Conservation (phyloP, 2,329 filamentous ascomycete species). For the Calycina herbarum region DNA sequence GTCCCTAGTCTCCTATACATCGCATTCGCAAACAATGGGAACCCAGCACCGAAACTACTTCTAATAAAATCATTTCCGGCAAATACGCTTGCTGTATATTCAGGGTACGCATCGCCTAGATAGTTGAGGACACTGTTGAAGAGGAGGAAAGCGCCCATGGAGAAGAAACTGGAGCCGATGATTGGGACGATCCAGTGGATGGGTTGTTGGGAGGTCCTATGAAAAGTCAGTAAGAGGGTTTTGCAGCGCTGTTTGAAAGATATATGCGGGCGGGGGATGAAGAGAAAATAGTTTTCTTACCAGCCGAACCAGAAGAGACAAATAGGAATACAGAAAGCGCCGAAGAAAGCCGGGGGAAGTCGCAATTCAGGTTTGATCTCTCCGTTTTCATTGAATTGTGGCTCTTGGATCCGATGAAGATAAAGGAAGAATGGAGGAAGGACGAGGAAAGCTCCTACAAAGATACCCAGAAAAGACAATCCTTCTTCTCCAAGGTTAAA, state of each 20-base stretch:
- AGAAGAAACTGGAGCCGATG: slow-evolving; percentile 48
- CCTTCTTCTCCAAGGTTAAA: slow-evolving; percentile 60
- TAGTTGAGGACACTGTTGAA: slow-evolving; percentile 63
- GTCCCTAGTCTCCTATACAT: slow-evolving; percentile 40
- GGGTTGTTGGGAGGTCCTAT: slow-evolving; percentile 44
- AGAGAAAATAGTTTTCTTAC: slow-evolving; percentile 27
- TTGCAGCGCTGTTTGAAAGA: neutral
- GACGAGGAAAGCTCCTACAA: slow-evolving; percentile 51
- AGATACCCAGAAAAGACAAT: slow-evolving; percentile 59
- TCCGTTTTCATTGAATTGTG: slow-evolving; percentile 48
- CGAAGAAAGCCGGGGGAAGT: slow-evolving; percentile 54
- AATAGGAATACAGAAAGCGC: slow-evolving; percentile 53
- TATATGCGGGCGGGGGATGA: neutral
- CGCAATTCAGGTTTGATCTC: slow-evolving; percentile 53
- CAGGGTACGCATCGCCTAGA: slow-evolving; percentile 54
- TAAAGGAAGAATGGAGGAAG: slow-evolving; percentile 50
- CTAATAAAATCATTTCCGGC: slow-evolving; percentile 54
- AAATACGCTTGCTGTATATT: slow-evolving; percentile 57
- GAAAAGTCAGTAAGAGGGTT: neutral
- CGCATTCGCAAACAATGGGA: slow-evolving; percentile 38
- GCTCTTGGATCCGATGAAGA: slow-evolving; percentile 48
- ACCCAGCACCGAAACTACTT: slow-evolving; percentile 39
- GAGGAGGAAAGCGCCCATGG: slow-evolving; percentile 46
- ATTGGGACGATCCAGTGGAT: slow-evolving; percentile 59
- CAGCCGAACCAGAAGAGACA: slow-evolving; percentile 59